Percentiles rank a stretch among this genome's conserved stretches.
Conservation (phyloP, 1,284 basidiomycete species). For the Erythrobasidium hasegawianum region DNA sequence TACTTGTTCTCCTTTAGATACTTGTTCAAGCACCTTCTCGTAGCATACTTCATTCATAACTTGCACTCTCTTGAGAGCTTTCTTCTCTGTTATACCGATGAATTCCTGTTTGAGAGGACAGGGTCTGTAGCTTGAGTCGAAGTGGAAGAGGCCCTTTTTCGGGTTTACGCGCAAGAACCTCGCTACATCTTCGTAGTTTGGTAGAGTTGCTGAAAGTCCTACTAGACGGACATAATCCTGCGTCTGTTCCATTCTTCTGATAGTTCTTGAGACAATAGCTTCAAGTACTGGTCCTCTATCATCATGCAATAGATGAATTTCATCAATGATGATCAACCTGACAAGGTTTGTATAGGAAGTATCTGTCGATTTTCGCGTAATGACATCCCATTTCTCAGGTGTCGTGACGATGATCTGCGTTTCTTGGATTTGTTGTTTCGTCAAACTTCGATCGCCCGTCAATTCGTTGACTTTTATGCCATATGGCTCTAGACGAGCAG, state of each 20-base stretch:
- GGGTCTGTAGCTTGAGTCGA: constrained; percentile 88
- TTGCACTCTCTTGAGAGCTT: constrained; percentile 96
- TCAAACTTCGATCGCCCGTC: constrained; percentile 96
- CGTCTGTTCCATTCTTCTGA: constrained; percentile 92
- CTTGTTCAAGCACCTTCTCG: constrained; percentile 94
- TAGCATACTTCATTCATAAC: constrained; percentile 99
- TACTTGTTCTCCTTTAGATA: constrained; percentile 71
- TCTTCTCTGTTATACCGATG: constrained; percentile 97
- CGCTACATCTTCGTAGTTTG: constrained; percentile 98
- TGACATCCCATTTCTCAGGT: constrained; percentile 99
- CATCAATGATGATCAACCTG: constrained; percentile 93
- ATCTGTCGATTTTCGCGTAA: constrained; percentile 95
- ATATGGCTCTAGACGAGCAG: constrained; percentile 71
- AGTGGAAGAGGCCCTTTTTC: constrained; percentile 91
- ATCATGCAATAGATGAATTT: constrained; percentile 96
- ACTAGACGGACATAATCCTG: constrained; percentile 88
- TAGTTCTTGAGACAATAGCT: constrained; percentile 83
- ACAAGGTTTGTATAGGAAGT: constrained; percentile 97
- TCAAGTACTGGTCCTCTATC: constrained; percentile 97
- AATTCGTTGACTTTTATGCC: constrained; percentile 90
- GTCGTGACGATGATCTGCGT: constrained; percentile 99
- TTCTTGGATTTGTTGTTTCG: constrained; percentile 93
- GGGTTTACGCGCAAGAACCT: constrained; percentile 94
- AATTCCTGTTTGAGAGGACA: constrained; percentile 96
- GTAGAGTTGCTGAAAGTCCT: constrained; percentile 91